Percentiles rank a stretch among this genome's conserved stretches.
phyloP scores from a whole-genome alignment of 768 basidiomycete genomes.

The Tulasnella calospora region DNA sequence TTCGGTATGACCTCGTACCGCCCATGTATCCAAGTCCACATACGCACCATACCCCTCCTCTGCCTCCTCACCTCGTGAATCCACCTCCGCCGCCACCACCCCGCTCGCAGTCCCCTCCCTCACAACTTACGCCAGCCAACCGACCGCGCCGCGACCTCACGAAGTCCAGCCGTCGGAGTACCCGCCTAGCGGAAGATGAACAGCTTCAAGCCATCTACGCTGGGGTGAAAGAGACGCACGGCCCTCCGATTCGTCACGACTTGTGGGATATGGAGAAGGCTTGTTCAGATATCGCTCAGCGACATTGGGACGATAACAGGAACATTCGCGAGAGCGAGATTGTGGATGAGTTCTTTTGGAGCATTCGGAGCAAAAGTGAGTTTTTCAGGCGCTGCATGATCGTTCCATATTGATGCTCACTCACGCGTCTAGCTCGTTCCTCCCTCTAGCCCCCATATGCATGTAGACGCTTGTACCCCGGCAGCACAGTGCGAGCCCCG shows the following conservation, averaged over 20 bases:
- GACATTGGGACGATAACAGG: constrained; percentile 51
- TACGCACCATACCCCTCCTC: constrained; percentile 61
- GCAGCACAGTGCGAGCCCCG: not conserved
- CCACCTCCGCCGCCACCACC: constrained; percentile 47
- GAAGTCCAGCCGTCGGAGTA: constrained; percentile 50
- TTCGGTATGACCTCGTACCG: constrained; percentile 68
- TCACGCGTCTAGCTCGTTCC: not conserved
- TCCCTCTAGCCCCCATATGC: not conserved
- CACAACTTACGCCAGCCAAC: constrained; percentile 54
- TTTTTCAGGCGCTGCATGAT: not conserved
- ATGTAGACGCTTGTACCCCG: not conserved
- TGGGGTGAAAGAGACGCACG: constrained; percentile 40
- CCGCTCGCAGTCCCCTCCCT: constrained; percentile 33
- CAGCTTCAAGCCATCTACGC: constrained; percentile 14
- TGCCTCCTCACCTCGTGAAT: constrained; percentile 57
- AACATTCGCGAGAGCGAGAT: not conserved
- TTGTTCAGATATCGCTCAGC: constrained; percentile 64
- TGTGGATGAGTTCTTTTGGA: constrained; percentile 1
- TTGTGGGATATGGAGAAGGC: constrained; percentile 60
- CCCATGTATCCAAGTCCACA: constrained; percentile 65
- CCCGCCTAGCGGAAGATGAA: constrained; percentile 66
- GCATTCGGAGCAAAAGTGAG: not conserved
- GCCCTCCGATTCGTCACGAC: constrained; percentile 63
- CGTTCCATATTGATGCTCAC: not conserved
- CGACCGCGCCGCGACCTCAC: constrained; percentile 60